Evolutionary conservation across 192 early-diverging fungal species (phyloP).

Genomic region (Linnemannia schmuckeri): DNA sequence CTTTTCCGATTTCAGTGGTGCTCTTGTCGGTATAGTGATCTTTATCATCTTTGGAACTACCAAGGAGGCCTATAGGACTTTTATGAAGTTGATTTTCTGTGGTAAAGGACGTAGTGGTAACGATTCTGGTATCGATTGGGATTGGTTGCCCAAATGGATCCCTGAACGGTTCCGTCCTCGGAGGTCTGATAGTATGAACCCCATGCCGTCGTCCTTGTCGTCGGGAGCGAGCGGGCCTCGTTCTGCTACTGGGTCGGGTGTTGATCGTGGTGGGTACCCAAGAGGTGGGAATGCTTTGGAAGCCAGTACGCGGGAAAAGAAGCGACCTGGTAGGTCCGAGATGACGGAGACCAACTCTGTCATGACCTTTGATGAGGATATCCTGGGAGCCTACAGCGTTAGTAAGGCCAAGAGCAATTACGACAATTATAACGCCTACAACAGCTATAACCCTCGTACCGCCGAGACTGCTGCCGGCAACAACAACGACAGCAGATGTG

Average conservation of each 20-base stretch:
- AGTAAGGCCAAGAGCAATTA: not conserved
- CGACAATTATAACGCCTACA: not conserved
- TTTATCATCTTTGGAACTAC: conserved; percentile 47
- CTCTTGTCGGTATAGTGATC: conserved; percentile 17
- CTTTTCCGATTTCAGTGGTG: conserved; percentile 38
- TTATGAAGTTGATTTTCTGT: not conserved
- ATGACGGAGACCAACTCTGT: too few relatives aligned
- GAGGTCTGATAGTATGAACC: not conserved
- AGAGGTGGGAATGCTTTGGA: too few relatives aligned
- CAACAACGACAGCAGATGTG: not conserved
- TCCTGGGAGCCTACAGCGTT: not conserved
- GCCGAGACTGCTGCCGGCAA: not conserved
- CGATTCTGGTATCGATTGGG: not conserved
- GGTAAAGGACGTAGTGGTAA: not conserved
- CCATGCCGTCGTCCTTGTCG: not conserved
- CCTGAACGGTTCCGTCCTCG: not conserved
- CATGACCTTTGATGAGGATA: not conserved
- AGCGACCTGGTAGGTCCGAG: too few relatives aligned
- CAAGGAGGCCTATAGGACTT: conserved; percentile 8
- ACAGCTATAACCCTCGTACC: not conserved
- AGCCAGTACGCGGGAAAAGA: too few relatives aligned
- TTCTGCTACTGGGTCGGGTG: not conserved
- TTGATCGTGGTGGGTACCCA: not conserved
- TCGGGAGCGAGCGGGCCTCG: not conserved
- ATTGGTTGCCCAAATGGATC: not conserved